Evolutionary conservation across 257 asterid species (phyloP).

Genomic region (Osmanthus fragrans): DNA sequence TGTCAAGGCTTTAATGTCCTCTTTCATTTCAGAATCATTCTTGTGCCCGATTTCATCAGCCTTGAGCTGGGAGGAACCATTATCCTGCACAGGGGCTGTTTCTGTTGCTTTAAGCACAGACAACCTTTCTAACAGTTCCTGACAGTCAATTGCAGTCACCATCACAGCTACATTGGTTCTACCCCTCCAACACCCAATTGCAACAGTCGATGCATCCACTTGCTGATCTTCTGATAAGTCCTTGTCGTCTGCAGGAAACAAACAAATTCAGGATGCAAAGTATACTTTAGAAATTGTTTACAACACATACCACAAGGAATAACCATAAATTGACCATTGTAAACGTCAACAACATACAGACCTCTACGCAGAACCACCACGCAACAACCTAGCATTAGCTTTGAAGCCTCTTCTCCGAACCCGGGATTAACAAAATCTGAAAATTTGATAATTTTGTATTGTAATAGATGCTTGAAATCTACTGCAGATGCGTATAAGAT

Average conservation of each 20-base stretch:
- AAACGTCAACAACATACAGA: conserved; percentile 18
- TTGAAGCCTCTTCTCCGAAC: conserved; percentile 61
- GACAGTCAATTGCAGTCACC: conserved; percentile 79
- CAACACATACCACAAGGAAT: not conserved
- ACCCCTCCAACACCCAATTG: conserved; percentile 96
- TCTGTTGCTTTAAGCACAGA: conserved; percentile 36
- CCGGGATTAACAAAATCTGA: conserved; percentile 64
- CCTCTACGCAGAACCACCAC: conserved; percentile 74
- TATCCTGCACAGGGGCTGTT: conserved; percentile 14
- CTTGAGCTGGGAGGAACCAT: conserved; percentile 23
- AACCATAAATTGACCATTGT: not conserved
- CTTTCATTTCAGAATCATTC: conserved; percentile 26
- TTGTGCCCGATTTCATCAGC: conserved; percentile 25
- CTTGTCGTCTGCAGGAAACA: conserved; percentile 43
- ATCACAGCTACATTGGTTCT: conserved; percentile 69
- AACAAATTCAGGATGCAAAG: conserved; percentile 8
- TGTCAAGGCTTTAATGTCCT: conserved; percentile 17
- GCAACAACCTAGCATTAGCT: conserved; percentile 82
- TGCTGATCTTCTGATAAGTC: conserved; percentile 37
- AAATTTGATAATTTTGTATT: conserved; percentile 75
- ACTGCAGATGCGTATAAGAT: conserved; percentile 65
- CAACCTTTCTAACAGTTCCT: conserved; percentile 74
- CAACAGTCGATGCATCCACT: conserved; percentile 55
- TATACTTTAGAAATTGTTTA: not conserved
- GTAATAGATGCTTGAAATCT: conserved; percentile 80